These are phyloP conservation scores for Anacardium occidentale DNA, from an alignment of 345 rosid genomes.

Conservation along the genomic window DNA sequence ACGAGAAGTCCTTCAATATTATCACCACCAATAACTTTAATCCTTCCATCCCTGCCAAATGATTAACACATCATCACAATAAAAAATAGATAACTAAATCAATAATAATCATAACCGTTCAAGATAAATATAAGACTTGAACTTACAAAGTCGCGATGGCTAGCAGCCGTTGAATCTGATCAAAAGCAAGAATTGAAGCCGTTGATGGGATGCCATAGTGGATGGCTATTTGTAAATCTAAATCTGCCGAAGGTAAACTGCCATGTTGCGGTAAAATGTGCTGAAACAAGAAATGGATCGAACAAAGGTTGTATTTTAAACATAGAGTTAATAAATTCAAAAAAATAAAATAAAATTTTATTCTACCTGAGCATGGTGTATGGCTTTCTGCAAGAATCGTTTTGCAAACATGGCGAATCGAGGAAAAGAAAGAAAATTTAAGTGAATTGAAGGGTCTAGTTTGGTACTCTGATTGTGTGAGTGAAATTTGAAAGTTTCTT, in stretches of 20 bases:
- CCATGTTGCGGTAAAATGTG: conserved; percentile 25
- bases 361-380: conserved; percentile 37
- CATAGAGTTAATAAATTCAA: neutral
- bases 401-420: conserved; percentile 40
- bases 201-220: conserved; percentile 70
- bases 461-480: neutral
- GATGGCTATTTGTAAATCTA: conserved; percentile 41
- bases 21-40: conserved; percentile 68
- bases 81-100: neutral
- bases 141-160: conserved; percentile 66
- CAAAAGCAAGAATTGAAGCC: conserved; percentile 63
- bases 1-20: conserved; percentile 60
- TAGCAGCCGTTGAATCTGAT: conserved; percentile 54
- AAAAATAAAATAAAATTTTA: neutral
- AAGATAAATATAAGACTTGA: neutral
- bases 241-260: conserved; percentile 35
- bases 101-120: neutral
- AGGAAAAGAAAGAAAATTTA: neutral
- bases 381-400: conserved; percentile 39
- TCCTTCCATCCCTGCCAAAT: conserved; percentile 59
- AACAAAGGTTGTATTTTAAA: neutral
- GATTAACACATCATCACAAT: neutral
- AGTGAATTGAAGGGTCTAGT: neutral
- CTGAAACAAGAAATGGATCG: conserved; percentile 20
- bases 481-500: conserved; percentile 1